Percentiles rank a stretch among this genome's conserved stretches.
Evolutionary conservation across 768 basidiomycete species (phyloP).

Genomic region (Pulveroboletus frians): DNA sequence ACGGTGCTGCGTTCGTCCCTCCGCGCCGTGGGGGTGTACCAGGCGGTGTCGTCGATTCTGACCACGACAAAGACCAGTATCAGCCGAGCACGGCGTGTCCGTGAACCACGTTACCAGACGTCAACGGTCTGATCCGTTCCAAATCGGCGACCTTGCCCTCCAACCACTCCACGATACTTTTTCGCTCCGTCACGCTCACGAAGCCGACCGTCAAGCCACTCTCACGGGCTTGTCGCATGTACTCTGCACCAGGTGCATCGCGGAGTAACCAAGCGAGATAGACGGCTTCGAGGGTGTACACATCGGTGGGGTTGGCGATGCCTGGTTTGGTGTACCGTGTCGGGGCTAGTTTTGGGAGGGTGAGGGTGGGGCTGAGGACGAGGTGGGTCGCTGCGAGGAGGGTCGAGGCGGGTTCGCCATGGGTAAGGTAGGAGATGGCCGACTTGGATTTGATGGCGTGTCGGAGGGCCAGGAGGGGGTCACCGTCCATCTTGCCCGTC

Average conservation of each 20-base stretch:
- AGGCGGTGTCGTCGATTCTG: conserved; percentile 57
- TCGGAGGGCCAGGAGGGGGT: conserved; percentile 54
- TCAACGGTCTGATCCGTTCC: conserved; percentile 23
- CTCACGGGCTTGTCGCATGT: conserved; percentile 81
- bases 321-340: conserved; percentile 77
- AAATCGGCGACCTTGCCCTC: conserved; percentile 43
- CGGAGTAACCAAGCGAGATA: conserved; percentile 79
- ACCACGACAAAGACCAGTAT: neutral
- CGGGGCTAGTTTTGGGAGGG: conserved; percentile 65
- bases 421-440: conserved; percentile 43
- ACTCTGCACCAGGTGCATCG: conserved; percentile 75
- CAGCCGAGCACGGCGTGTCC: neutral
- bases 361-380: conserved; percentile 45
- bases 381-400: conserved; percentile 63
- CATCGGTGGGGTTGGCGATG: conserved; percentile 41
- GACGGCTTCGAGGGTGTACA: conserved; percentile 76
- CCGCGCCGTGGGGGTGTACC: conserved; percentile 45
- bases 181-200: conserved; percentile 85
- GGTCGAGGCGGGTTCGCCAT: conserved; percentile 38
- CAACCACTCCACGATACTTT: conserved; percentile 81
- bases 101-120: conserved; percentile 16
- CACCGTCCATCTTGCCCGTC: conserved; percentile 28
- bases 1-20: conserved; percentile 14
- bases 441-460: conserved; percentile 56
- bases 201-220: conserved; percentile 67